A percentile compares a stretch with the other conserved stretches of the same genome.
phyloP scores from a whole-genome alignment of 352 stramenopile species.

The Pythium oligandrum region DNA sequence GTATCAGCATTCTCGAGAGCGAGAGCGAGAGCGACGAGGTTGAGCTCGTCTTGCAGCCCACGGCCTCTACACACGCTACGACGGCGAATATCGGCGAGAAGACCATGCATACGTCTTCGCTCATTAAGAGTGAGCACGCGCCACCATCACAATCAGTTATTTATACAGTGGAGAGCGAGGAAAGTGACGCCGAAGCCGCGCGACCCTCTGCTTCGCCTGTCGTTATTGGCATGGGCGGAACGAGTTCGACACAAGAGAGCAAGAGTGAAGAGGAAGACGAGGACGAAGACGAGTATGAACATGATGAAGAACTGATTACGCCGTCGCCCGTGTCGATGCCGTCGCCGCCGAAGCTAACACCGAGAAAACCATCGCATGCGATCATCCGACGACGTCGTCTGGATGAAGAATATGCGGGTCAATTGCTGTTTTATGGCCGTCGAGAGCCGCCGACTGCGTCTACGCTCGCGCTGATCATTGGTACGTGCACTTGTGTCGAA shows the following conservation, averaged over 20 bases:
- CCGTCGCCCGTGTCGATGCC: background rate
- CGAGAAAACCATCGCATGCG: background rate
- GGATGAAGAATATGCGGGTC: constrained; percentile 59
- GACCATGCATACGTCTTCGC: no score
- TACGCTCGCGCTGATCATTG: constrained; percentile 53
- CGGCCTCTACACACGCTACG: no score
- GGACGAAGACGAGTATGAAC: constrained; percentile 23
- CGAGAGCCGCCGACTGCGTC: constrained; percentile 36
- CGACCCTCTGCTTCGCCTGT: no score
- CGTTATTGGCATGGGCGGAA: no score
- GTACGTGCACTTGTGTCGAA: constrained; percentile 22
- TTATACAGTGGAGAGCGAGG: no score
- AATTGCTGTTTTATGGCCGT: constrained; percentile 63
- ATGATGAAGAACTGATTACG: constrained; percentile 11
- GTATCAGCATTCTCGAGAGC: constrained; percentile 49
- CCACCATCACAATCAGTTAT: no score
- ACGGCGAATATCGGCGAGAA: no score
- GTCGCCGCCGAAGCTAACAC: constrained; percentile 1
- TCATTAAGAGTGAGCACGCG: no score
- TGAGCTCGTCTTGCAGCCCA: no score
- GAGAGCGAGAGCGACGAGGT: constrained; percentile 16
- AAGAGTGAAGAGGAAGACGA: constrained; percentile 18
- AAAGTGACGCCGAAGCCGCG: no score
- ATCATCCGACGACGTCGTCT: constrained; percentile 19
- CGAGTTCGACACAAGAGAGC: constrained; percentile 1